Percentiles rank a stretch among this genome's conserved stretches.
These are phyloP conservation scores for Saturnispora kantuleensis DNA, from an alignment of 805 yeast genomes.

Conservation along the genomic window DNA sequence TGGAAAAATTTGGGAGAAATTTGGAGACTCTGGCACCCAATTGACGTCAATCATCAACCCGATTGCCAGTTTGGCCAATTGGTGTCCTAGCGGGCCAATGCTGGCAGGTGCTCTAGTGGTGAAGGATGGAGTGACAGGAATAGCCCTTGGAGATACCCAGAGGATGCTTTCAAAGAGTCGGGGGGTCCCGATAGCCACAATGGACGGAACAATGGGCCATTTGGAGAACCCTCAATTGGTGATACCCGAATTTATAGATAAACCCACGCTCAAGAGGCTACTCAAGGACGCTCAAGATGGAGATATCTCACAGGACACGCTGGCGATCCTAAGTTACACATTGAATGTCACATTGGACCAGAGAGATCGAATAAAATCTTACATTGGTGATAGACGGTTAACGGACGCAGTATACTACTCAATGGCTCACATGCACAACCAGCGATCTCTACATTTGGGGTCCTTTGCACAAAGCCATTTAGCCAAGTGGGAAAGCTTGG, in stretches of 20 bases:
- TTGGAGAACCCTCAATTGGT: too few relatives aligned
- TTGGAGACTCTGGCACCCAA: too few relatives aligned
- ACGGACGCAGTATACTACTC: conserved; percentile 7
- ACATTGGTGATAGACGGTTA: conserved; percentile 6
- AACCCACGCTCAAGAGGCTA: neutral
- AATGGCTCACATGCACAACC: conserved; percentile 10
- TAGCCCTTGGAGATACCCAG: too few relatives aligned
- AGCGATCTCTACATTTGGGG: conserved; percentile 9
- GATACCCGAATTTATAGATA: conserved; percentile 11
- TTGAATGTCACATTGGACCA: conserved; percentile 10
- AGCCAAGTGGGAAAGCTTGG: neutral
- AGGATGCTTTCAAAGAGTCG: too few relatives aligned
- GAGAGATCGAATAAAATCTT: conserved; percentile 2
- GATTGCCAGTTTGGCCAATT: too few relatives aligned
- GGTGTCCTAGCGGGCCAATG: too few relatives aligned
- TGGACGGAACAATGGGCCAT: too few relatives aligned
- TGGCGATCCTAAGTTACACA: conserved; percentile 4
- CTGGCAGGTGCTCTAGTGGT: too few relatives aligned
- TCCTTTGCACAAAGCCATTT: neutral
- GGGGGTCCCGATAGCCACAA: too few relatives aligned
- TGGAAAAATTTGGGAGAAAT: too few relatives aligned
- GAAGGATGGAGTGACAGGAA: too few relatives aligned
- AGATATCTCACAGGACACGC: neutral
- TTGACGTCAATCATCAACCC: too few relatives aligned
- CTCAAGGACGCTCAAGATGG: neutral